Evolutionary conservation across 2,329 filamentous ascomycete genomes (phyloP).

Genomic region (Moelleriella libera): DNA sequence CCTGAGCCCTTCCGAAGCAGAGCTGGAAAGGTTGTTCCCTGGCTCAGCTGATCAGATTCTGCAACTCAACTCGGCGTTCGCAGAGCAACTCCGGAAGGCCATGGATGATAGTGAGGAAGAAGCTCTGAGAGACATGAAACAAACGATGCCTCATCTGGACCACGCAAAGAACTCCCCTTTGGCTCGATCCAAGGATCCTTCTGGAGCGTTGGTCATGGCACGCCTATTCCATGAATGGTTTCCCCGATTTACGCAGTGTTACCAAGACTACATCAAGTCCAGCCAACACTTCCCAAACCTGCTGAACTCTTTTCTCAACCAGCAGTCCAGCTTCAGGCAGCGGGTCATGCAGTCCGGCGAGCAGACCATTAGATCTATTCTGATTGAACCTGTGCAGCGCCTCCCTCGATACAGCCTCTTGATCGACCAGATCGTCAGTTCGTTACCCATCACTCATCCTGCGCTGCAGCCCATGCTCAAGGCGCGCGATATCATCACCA

Average conservation of each 20-base stretch:
- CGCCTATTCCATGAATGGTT: slow-evolving; percentile 83
- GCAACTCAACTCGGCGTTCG: slow-evolving; percentile 66
- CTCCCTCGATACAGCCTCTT: slow-evolving; percentile 89
- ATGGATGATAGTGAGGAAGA: slow-evolving; percentile 76
- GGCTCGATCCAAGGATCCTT: slow-evolving; percentile 50
- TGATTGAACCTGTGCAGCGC: slow-evolving; percentile 93
- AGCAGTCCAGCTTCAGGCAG: slow-evolving; percentile 69
- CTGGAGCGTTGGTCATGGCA: slow-evolving; percentile 65
- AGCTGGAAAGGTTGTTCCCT: slow-evolving; percentile 69
- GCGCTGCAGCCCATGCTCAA: slow-evolving; percentile 73
- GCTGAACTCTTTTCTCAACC: slow-evolving; percentile 65
- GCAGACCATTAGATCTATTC: slow-evolving; percentile 74
- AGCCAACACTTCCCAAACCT: slow-evolving; percentile 78
- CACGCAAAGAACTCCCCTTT: slow-evolving; percentile 29
- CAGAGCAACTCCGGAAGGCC: slow-evolving; percentile 59
- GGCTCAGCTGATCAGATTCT: slow-evolving; percentile 67
- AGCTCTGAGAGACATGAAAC: slow-evolving; percentile 63
- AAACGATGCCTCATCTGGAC: slow-evolving; percentile 25
- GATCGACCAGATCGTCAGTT: slow-evolving; percentile 87
- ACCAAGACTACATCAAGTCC: slow-evolving; percentile 82
- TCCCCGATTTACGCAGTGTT: slow-evolving; percentile 79
- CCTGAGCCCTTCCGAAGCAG: slow-evolving; percentile 56
- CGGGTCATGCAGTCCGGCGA: slow-evolving; percentile 74
- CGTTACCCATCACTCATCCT: slow-evolving; percentile 72
- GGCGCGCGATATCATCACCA: slow-evolving; percentile 84